Base-by-base conservation (phyloP, 2,329 filamentous ascomycete genomes). In the Hypoxylon sp. region DNA sequence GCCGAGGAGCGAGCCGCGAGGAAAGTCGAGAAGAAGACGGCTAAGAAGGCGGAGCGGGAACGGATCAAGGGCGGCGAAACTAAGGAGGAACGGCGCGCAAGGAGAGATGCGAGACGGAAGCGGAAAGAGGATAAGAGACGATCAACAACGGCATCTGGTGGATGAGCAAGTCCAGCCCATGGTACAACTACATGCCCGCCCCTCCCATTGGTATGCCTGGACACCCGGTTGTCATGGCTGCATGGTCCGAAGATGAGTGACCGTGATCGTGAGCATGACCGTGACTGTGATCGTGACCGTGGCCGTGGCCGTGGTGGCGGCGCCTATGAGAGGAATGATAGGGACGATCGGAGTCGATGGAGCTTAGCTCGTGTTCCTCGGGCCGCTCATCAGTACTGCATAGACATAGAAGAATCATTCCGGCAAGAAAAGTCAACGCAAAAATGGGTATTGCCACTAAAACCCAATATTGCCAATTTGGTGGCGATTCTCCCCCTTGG, bases 31-130 rank as follows among this genome's bases (percentile, higher is more conserved):
- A 78, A 74, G 69, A 79, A 75, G 62, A 80, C 81, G 72, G 80
- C 78, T 2, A 85, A 81, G 73, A 80, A 81, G 67, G 80, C 82
- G 46, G 78, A 78, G 65, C 76, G 75, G 69, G 76, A 73, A 51
- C 77, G 75, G 44, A 78, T 72, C 5, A 77, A 76, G 40, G 73
- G 74, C 2, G 70, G 68, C 4, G 82, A 84, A 64, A 83, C 84
- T 60, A 86, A 83, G 70, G 78, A 79, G 53, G 79, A 82, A 72
- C 75, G 81, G 49, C 76, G 79, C 45, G 80, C 77, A 12, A 78
- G 75, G 64, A 81, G 82, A 65, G 80, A 82, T 71, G 80, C 78
- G 61, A 82, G 79, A 75, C 79, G 79, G 71, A 80, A 70, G 70
- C 74, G 76, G 57, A 76, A 78, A 67, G 73, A 75, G 50, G 71